These are phyloP conservation scores for Annulohypoxylon bovei DNA, from an alignment of 495 filamentous ascomycete genomes.

Conservation along the genomic window DNA sequence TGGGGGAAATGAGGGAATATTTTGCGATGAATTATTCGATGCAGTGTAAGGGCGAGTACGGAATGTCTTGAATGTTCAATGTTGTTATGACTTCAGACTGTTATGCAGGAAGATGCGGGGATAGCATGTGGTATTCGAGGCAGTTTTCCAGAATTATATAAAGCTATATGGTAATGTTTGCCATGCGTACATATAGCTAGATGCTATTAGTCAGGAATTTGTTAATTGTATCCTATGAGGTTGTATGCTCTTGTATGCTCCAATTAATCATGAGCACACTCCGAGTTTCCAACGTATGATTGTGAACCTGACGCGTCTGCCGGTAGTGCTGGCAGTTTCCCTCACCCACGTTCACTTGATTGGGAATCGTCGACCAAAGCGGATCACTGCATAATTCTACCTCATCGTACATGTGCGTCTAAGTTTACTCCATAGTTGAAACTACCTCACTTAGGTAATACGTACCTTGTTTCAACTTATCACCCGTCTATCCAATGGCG, in stretches of 20 bases:
- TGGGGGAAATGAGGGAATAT: neutral
- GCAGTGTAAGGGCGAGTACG: neutral
- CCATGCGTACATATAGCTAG: conserved; percentile 2
- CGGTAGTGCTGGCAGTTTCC: conserved; percentile 9
- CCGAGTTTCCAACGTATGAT: conserved; percentile 31
- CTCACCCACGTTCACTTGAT: neutral
- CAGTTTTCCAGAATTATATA: conserved; percentile 5
- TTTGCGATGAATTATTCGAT: neutral
- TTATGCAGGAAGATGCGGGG: conserved; percentile 28
- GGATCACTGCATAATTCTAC: conserved; percentile 7
- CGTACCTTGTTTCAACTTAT: neutral
- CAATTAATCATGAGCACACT: conserved; percentile 26
- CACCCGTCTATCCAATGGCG: neutral
- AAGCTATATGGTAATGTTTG: conserved; percentile 26
- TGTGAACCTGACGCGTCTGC: conserved; percentile 8
- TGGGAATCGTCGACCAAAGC: conserved; percentile 11
- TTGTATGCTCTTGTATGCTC: conserved; percentile 24
- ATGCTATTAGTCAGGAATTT: conserved; percentile 25
- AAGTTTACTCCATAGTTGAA: neutral
- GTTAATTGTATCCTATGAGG: conserved; percentile 13
- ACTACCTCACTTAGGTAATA: conserved; percentile 13
- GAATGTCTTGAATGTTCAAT: neutral
- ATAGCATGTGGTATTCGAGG: neutral
- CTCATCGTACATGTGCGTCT: neutral
- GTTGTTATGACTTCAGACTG: conserved; percentile 4